Evolutionary conservation across 768 basidiomycete genomes (phyloP).

Genomic region (Auricularia auricula-judae): DNA sequence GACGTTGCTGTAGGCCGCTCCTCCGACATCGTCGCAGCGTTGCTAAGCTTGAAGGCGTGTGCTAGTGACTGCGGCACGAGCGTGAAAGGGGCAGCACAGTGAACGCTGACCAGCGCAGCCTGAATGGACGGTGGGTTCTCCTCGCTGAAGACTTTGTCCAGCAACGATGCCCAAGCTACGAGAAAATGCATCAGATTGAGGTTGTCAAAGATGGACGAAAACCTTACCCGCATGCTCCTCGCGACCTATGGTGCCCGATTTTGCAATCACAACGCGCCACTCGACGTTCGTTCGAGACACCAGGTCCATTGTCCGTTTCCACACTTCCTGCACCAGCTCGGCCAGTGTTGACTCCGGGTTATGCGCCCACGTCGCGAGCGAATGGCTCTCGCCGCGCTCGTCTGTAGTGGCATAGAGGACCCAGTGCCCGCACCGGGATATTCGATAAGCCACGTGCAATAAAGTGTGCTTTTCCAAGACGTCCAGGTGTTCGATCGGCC

Average conservation of each 20-base stretch:
- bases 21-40: neutral
- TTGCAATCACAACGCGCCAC: conserved; percentile 69
- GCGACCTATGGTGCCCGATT: conserved; percentile 47
- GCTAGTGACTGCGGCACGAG: conserved; percentile 22
- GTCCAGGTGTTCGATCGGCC: conserved; percentile 33
- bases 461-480: conserved; percentile 48
- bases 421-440: conserved; percentile 65
- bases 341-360: conserved; percentile 26
- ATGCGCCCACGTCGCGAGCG: conserved; percentile 54
- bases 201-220: neutral
- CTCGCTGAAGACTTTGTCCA: conserved; percentile 24
- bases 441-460: conserved; percentile 65
- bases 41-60: neutral
- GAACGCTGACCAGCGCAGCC: conserved; percentile 49
- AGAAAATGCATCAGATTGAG: conserved; percentile 4
- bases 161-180: conserved; percentile 56
- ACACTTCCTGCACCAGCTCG: conserved; percentile 32
- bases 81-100: conserved; percentile 49
- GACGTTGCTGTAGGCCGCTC: neutral
- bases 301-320: conserved; percentile 57
- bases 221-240: conserved; percentile 56
- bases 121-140: conserved; percentile 32
- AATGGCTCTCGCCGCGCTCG: conserved; percentile 50
- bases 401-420: conserved; percentile 64
- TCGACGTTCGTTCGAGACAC: conserved; percentile 59